A percentile compares a stretch with the other conserved stretches of the same genome.
phyloP scores from a whole-genome alignment of 495 filamentous ascomycete genomes.

The Penicillium crystallinum region DNA sequence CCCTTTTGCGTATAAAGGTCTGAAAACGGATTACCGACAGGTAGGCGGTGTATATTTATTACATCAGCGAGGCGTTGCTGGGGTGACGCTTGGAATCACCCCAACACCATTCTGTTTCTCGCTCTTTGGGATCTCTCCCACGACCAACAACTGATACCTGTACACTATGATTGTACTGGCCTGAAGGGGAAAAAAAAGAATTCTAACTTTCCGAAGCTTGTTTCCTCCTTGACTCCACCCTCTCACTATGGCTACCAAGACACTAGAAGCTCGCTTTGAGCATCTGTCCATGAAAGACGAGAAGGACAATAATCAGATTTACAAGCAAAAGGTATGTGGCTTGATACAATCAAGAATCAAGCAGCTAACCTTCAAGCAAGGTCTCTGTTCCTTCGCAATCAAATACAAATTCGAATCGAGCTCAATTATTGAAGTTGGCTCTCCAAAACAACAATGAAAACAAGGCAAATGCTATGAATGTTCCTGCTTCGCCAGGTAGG shows the following conservation, averaged over 20 bases:
- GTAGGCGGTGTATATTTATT: not conserved
- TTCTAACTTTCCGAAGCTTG: no score
- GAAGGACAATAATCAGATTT: slow-evolving; percentile 51
- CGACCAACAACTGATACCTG: slow-evolving; percentile 6
- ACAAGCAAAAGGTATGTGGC: slow-evolving; percentile 64
- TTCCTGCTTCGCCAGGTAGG: slow-evolving; percentile 28
- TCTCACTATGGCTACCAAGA: slow-evolving; percentile 49
- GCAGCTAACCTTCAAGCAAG: slow-evolving; percentile 31
- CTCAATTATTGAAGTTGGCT: slow-evolving; percentile 75
- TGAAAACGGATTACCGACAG: not conserved
- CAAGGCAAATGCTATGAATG: slow-evolving; percentile 45
- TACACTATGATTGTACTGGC: slow-evolving; percentile 9
- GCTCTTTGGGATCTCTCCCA: slow-evolving; percentile 9
- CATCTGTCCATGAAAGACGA: slow-evolving; percentile 78
- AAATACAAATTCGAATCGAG: slow-evolving; percentile 56
- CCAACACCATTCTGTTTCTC: slow-evolving; percentile 28
- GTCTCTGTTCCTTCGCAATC: slow-evolving; percentile 48
- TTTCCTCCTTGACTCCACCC: no score
- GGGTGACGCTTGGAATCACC: slow-evolving; percentile 23
- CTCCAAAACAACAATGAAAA: slow-evolving; percentile 65
- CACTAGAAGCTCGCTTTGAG: slow-evolving; percentile 76
- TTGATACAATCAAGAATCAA: not conserved
- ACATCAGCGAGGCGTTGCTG: slow-evolving; percentile 27
- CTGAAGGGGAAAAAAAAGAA: no score
- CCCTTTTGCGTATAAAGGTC: not conserved